Conservation (phyloP, 164 flowering plant genomes). For the Annona squamosa region DNA sequence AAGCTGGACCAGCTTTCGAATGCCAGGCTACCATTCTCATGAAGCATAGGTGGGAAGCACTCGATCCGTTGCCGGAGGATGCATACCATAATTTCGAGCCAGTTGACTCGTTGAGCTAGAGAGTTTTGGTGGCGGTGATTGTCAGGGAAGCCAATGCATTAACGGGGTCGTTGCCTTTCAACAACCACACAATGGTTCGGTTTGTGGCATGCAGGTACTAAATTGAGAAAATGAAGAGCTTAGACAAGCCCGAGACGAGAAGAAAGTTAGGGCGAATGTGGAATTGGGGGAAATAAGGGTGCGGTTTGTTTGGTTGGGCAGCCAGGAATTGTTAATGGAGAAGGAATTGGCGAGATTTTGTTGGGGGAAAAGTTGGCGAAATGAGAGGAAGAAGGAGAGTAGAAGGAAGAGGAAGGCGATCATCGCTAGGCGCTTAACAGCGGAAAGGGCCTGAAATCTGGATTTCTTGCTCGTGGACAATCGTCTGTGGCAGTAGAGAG, state of each 20-base stretch:
- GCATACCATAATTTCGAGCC: slow-evolving; percentile 22
- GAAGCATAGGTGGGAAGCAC: slow-evolving; percentile 18
- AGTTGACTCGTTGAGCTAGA: slow-evolving; percentile 23
- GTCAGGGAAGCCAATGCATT: slow-evolving; percentile 22
- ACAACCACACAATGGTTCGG: slow-evolving; percentile 39
- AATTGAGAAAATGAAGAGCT: slow-evolving; percentile 44
- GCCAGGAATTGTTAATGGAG: slow-evolving; percentile 43
- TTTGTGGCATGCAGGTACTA: slow-evolving; percentile 35
- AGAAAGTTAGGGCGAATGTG: slow-evolving; percentile 65
- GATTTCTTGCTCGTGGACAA: too few relatives aligned
- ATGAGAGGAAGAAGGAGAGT: slow-evolving; percentile 17
- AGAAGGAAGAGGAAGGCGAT: slow-evolving; percentile 12
- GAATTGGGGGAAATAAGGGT: slow-evolving; percentile 47
- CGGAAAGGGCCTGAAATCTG: too few relatives aligned
- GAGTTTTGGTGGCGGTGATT: slow-evolving; percentile 36
- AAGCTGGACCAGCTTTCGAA: slow-evolving; percentile 52
- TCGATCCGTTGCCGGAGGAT: slow-evolving; percentile 1
- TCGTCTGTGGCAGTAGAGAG: too few relatives aligned
- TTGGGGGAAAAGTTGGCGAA: slow-evolving; percentile 13
- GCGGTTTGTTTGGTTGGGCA: slow-evolving; percentile 26
- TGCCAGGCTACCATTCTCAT: slow-evolving; percentile 31
- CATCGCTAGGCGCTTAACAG: background rate
- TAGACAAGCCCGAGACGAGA: slow-evolving; percentile 14
- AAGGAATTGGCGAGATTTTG: slow-evolving; percentile 25
- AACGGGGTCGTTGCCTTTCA: slow-evolving; percentile 25